Base-by-base conservation (phyloP, 2,329 filamentous ascomycete species). In the Penicillium sp. region DNA sequence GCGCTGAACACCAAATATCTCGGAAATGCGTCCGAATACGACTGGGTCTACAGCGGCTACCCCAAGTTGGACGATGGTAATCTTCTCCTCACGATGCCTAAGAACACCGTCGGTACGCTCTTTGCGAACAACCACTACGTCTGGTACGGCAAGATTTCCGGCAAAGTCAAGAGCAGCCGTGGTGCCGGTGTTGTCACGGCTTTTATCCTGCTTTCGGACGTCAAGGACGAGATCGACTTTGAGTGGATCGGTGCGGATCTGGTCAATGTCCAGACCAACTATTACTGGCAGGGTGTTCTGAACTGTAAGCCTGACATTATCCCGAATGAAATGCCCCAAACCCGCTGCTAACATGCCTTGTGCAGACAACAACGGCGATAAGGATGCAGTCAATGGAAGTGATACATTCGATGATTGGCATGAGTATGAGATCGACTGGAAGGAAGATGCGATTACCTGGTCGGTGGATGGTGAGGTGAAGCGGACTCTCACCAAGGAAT, bases 211-310 rank as follows among this genome's bases (percentile, higher is more conserved):
- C 82, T 96, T 70, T 90, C 87, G 32, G 91, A 97, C 64, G 86
- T 94, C 64, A 95, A 96, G 77, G 93, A 98, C 65, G 93, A 98
- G 72, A 95, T 98, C 63, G 93, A 98, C 73, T 97, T 88, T 67
- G 93, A 98, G 69, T 97, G 86, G 68, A 80, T 98, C 48, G 93
- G 93, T 57, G 79, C 79, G 38, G 87, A 96, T 64, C 75, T 95
- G 54, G 64, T 75, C 41, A 80, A 78, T 55, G 87, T 85, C n/a
- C 89, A 98, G 75, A 93, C 89, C 66, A 98, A 98, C 75, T 98
- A 83, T 76, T 98, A 96, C 73, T 96, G 85, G 74, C 90, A 96
- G 73, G 93, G 93, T 64, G 84, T 96, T 56, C 84, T 88, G 34
- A 78, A 91, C 69, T 97, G 88, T 95, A 76, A 76, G 87, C 74